phyloP scores from a whole-genome alignment of 768 basidiomycete genomes.

The Rhodotorula kratochvilovae region DNA sequence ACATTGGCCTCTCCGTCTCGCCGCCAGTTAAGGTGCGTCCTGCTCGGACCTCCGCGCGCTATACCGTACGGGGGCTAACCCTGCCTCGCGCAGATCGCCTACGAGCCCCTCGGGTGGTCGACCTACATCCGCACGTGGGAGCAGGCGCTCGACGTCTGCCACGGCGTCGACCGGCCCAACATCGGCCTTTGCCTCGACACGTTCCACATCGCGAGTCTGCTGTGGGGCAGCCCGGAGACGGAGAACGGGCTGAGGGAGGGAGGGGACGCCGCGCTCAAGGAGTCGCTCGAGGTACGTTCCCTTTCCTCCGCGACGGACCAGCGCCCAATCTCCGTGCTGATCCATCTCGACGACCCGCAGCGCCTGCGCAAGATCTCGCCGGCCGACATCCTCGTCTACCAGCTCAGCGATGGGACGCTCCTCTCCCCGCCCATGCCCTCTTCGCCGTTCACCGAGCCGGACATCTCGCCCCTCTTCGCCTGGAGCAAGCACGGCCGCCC shows the following conservation, averaged over 20 bases:
- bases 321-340: too few relatives aligned
- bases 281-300: constrained; percentile 7
- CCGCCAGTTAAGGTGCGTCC: constrained; percentile 18
- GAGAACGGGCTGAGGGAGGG: background rate
- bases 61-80: too few relatives aligned
- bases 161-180: constrained; percentile 14
- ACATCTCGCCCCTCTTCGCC: constrained; percentile 16
- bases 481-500: constrained; percentile 18
- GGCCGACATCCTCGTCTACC: constrained; percentile 16
- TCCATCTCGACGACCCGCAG: too few relatives aligned
- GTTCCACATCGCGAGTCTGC: constrained; percentile 19
- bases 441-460: constrained; percentile 5
- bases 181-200: constrained; percentile 25
- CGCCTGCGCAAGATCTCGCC: constrained; percentile 11
- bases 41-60: too few relatives aligned
- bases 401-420: constrained; percentile 15
- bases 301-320: too few relatives aligned
- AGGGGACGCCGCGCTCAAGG: constrained; percentile 4
- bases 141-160: constrained; percentile 4
- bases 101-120: constrained; percentile 13
- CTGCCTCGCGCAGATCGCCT: too few relatives aligned
- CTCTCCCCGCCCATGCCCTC: constrained; percentile 14
- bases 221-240: constrained; percentile 8
- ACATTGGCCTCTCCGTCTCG: background rate
- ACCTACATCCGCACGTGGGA: constrained; percentile 16